These are phyloP conservation scores for Nannizzia gypsea DNA, from an alignment of 2,329 filamentous ascomycete species.

Conservation along the genomic window DNA sequence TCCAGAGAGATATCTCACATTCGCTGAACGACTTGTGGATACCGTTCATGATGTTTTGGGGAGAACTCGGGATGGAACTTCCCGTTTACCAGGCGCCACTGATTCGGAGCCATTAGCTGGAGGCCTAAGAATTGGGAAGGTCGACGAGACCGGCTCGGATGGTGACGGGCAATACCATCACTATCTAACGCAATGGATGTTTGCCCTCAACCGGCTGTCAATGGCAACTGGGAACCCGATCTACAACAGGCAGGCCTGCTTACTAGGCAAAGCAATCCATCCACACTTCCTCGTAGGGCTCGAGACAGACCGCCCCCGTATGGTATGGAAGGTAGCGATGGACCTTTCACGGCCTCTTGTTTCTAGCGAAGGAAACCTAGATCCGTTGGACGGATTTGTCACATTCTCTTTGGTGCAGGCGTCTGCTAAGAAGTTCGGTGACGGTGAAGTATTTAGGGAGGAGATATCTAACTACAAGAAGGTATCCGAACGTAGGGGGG, in stretches of 20 bases:
- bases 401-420: conserved; percentile 40
- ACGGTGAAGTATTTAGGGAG: conserved; percentile 28
- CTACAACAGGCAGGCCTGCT: conserved; percentile 43
- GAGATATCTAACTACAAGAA: conserved; percentile 44
- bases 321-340: conserved; percentile 48
- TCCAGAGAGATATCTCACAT: conserved; percentile 35
- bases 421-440: conserved; percentile 24
- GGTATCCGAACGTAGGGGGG: conserved; percentile 37
- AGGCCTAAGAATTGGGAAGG: conserved; percentile 48
- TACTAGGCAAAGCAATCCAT: conserved; percentile 43
- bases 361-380: conserved; percentile 43
- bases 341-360: conserved; percentile 40
- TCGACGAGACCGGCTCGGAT: conserved; percentile 38
- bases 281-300: conserved; percentile 39
- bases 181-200: conserved; percentile 53
- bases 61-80: conserved; percentile 38
- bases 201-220: conserved; percentile 45
- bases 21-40: conserved; percentile 39
- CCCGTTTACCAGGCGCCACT: conserved; percentile 41
- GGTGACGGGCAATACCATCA: conserved; percentile 52
- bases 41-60: conserved; percentile 45
- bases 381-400: conserved; percentile 45
- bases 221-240: conserved; percentile 35
- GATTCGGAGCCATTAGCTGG: conserved; percentile 42
- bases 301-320: conserved; percentile 23